Evolutionary conservation across 1,284 basidiomycete species (phyloP), one percentile per base, ranked within the genome.

Genomic region (Microbotryomycetes sp.): DNA sequence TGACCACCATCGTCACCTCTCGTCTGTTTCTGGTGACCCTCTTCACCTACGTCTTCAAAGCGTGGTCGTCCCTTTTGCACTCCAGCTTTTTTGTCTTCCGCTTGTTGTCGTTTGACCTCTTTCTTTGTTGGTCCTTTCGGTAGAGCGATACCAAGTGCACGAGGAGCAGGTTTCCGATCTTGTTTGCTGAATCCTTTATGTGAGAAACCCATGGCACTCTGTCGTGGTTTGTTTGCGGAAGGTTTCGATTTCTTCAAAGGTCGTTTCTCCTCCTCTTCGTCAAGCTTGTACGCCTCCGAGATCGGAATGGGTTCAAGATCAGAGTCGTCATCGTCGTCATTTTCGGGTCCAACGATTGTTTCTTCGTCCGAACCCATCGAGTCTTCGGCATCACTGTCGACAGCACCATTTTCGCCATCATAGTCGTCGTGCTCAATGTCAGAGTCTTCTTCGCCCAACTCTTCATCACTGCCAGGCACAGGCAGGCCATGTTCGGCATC

Each of bases 401-500:
- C 57, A 4, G 62, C 60, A 31, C 60, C 64, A 28, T 56, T 54
- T 32, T n/a, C 49, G 19, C 50, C 32, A 31, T 64, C 60, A 15
- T 60, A 55, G 26, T 55, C 63, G 25, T 58, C 50, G 19, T 49
- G 28, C 26, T 59, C 56, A 19, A 31, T 45, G 25, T 56, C 56
- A 25, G 49, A 45, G 14, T 66, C 64, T 4, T 62, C 56, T 6
- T 61, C 53, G 25, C 22, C 50, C 23, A 54, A 25, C 52, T 60
- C 68, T 47, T 65, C 64, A n/a, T 69, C 64, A 42, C 36, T 42
- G 12, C 54, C 54, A 6, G 58, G 53, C 9, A 62, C 63, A 12
- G 66, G 60, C 71, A 70, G 29, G 65, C 70, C 75, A 30, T 76
- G 73, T 57, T 77, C 76, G 42, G 69, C 59, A 15, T 72, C 71